phyloP scores from a whole-genome alignment of 306 rosid genomes.

The Sechiopsis laciniata region DNA sequence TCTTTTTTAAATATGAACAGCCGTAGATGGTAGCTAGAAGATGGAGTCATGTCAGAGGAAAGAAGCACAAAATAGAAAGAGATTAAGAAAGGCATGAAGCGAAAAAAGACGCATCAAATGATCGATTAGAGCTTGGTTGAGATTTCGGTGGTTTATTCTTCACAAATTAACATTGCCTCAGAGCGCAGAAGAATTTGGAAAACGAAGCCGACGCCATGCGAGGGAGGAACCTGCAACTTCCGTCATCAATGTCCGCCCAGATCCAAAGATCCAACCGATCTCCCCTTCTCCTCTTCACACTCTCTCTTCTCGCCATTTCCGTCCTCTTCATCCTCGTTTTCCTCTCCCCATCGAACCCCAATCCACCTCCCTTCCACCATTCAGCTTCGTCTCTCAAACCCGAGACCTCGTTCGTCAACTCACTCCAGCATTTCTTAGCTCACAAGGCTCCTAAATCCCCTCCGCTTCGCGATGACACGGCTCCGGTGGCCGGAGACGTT shows the following conservation, averaged over 20 bases:
- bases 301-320: slow-evolving; percentile 40
- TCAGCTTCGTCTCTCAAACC: slow-evolving; percentile 21
- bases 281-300: slow-evolving; percentile 33
- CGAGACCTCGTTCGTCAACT: slow-evolving; percentile 61
- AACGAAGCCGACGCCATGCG: neutral
- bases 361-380: slow-evolving; percentile 3
- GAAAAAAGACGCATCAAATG: too few relatives aligned
- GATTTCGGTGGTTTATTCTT: too few relatives aligned
- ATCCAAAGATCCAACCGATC: slow-evolving; percentile 49
- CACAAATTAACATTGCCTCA: neutral
- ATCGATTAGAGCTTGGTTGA: too few relatives aligned
- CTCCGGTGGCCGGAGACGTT: neutral
- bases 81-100: too few relatives aligned
- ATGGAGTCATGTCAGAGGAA: too few relatives aligned
- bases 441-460: slow-evolving; percentile 23
- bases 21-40: too few relatives aligned
- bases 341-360: slow-evolving; percentile 25
- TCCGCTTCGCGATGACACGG: slow-evolving; percentile 17
- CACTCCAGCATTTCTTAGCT: slow-evolving; percentile 68
- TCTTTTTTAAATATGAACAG: too few relatives aligned
- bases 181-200: slow-evolving; percentile 1
- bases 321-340: slow-evolving; percentile 42
- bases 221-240: slow-evolving; percentile 33
- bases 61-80: too few relatives aligned
- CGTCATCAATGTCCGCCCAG: slow-evolving; percentile 22